A percentile compares a stretch with the other conserved stretches of the same genome.
Evolutionary conservation across 2,329 filamentous ascomycete species (phyloP).

Genomic region (Thielaviopsis euricoi): DNA sequence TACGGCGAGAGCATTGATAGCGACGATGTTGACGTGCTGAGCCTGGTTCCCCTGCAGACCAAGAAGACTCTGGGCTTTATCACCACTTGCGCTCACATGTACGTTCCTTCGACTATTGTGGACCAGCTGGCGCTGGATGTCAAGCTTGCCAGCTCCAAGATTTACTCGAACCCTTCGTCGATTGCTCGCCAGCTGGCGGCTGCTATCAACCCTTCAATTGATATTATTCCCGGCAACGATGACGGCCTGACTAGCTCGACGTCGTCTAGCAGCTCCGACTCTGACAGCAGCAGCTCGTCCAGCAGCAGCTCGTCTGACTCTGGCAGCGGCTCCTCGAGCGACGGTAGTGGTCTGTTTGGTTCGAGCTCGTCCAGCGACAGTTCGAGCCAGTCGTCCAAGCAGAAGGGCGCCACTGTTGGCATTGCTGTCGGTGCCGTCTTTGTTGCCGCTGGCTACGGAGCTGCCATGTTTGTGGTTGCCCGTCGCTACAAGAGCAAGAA

Average conservation of each 20-base stretch:
- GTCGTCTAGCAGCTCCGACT: slow-evolving; percentile 17
- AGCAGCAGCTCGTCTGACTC: not conserved
- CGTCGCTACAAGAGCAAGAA: slow-evolving; percentile 80
- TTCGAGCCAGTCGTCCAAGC: slow-evolving; percentile 37
- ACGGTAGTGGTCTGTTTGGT: slow-evolving; percentile 14
- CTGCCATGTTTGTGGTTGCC: slow-evolving; percentile 86
- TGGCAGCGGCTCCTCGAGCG: slow-evolving; percentile 3
- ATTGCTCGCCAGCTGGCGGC: slow-evolving; percentile 58
- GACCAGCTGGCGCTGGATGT: slow-evolving; percentile 52
- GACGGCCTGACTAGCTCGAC: slow-evolving; percentile 23
- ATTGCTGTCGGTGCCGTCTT: slow-evolving; percentile 64
- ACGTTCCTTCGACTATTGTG: slow-evolving; percentile 57
- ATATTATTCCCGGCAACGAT: slow-evolving; percentile 36
- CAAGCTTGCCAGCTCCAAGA: slow-evolving; percentile 48
- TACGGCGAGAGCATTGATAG: slow-evolving; percentile 42
- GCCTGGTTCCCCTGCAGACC: slow-evolving; percentile 64
- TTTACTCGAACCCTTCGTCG: slow-evolving; percentile 54
- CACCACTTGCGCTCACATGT: slow-evolving; percentile 54
- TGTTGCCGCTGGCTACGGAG: slow-evolving; percentile 74
- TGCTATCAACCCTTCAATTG: slow-evolving; percentile 73
- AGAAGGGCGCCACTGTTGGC: slow-evolving; percentile 45
- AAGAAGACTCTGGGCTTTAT: slow-evolving; percentile 53
- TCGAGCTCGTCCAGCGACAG: slow-evolving; percentile 23
- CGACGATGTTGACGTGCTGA: slow-evolving; percentile 46
- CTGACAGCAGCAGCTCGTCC: not conserved